Conservation (phyloP, 23 red algal species). For the Agarophyton chilense region DNA sequence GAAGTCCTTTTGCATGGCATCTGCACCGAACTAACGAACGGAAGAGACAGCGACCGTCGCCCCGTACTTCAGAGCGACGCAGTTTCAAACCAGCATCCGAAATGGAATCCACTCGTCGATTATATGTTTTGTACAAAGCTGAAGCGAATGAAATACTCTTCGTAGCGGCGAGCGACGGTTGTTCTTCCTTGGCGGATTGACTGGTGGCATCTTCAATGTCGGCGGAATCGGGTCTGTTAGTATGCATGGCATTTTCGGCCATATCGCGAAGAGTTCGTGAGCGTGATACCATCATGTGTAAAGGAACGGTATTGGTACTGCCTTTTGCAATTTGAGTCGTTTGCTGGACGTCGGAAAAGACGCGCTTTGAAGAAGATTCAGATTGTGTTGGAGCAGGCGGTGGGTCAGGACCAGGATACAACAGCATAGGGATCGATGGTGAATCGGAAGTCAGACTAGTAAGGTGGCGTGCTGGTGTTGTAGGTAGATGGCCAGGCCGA, state of each 20-base stretch:
- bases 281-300: conserved; percentile 42
- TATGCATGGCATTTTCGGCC: conserved; percentile 24
- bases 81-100: conserved; percentile 55
- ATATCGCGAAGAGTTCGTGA: conserved; percentile 37
- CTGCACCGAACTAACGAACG: conserved; percentile 78
- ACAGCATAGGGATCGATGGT: background rate
- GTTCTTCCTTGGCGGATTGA: background rate
- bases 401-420: background rate
- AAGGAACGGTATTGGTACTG: conserved; percentile 8
- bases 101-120: conserved; percentile 41
- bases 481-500: conserved; percentile 4
- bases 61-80: conserved; percentile 64
- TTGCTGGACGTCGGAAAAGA: background rate
- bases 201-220: conserved; percentile 24
- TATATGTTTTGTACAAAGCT: conserved; percentile 49
- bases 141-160: conserved; percentile 72
- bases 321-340: background rate
- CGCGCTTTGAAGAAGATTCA: background rate
- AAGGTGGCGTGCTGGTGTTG: background rate
- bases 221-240: background rate
- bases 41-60: conserved; percentile 91
- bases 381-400: background rate
- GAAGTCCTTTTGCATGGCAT: background rate
- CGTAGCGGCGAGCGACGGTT: conserved; percentile 2
- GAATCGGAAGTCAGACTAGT: background rate